Percentiles rank a stretch among this genome's conserved stretches.
Evolutionary conservation across 768 basidiomycete species (phyloP).

Genomic region (Mycena galopus): DNA sequence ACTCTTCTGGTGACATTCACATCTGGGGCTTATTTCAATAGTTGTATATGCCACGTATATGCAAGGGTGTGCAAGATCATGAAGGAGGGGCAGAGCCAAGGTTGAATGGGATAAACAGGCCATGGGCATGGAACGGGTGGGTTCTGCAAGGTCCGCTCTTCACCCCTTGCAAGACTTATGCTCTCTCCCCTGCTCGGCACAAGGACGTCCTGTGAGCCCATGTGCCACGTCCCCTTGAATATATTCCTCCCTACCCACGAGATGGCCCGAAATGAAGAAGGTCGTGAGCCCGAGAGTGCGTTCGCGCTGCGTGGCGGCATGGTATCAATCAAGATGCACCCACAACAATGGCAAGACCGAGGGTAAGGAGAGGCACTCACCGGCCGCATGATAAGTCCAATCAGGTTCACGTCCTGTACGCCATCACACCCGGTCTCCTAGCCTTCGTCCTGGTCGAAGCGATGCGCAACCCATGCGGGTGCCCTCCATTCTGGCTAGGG

Average conservation of each 20-base stretch:
- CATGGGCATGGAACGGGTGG: too few species aligned
- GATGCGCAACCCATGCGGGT: slow-evolving; percentile 10
- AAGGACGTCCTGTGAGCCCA: slow-evolving; percentile 32
- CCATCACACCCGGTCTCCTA: slow-evolving; percentile 52
- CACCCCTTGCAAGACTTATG: slow-evolving; percentile 25
- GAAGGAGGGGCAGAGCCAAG: too few species aligned
- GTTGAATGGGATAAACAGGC: too few species aligned
- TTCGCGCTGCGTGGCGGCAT: slow-evolving; percentile 26
- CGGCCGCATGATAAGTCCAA: slow-evolving; percentile 52
- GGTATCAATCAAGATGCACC: not conserved
- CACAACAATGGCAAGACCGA: too few species aligned
- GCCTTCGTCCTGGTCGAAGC: slow-evolving; percentile 19
- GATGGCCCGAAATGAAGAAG: slow-evolving; percentile 32
- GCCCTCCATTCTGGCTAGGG: slow-evolving; percentile 22
- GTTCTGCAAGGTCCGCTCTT: not conserved
- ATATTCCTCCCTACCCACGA: slow-evolving; percentile 34
- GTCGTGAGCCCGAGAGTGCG: slow-evolving; percentile 31
- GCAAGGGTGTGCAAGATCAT: too few species aligned
- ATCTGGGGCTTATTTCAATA: too few species aligned
- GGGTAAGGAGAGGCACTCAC: slow-evolving; percentile 24
- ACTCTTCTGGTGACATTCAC: too few species aligned
- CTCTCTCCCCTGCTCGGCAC: slow-evolving; percentile 35
- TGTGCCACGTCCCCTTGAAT: slow-evolving; percentile 36
- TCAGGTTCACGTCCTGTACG: slow-evolving; percentile 58
- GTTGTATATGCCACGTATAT: too few species aligned